Base-by-base conservation (phyloP, 768 basidiomycete genomes). In the Mycena leptocephala region DNA sequence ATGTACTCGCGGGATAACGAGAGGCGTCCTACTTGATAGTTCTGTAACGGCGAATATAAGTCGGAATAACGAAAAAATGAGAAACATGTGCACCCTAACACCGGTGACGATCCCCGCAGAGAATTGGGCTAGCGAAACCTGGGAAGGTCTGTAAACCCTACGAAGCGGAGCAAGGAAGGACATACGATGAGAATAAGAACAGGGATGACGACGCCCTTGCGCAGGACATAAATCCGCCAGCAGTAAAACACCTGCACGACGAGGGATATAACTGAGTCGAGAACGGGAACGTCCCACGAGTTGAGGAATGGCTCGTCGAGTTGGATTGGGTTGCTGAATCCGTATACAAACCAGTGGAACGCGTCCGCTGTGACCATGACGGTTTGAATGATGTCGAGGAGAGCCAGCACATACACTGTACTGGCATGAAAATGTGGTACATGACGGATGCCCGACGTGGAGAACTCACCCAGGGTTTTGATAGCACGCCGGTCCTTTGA, bases 331-430 rank as follows among this genome's bases (percentile, higher is more conserved):
- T 81, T 63, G 26, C 80, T 75, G 43, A 76, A 81, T 5, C 80
- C 80, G 48, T 70, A 79, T 11, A 75, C 78, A 74, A 79, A 81
- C 80, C 80, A 81, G 37, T 81, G 80, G 72, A 81, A 80, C 30
- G 80, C 79, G 64, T 81, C 80, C 9, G 79, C 78, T 41, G 79
- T 80, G 30, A 75, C 66, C 46, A 80, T 41, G n/a, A 41, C 30
- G 10, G 79, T 80, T 68, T 81, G 80, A 14, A 78, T n/a, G n/a
- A 75, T 41, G 30, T 81, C 80, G 35, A 80, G 48, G 22, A 80
- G 26, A 37, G 72, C 76, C 26, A 81, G 63, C 56, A 72, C 74
- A 59, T 80, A 80, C 18, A 81, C 80, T 81, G 64, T 3, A 56
- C 33, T 43, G 48, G n/a, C 35, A 56, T 68, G 59, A 65, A 65